Conservation (phyloP, 2,329 filamentous ascomycete genomes). For the Aspergillus calidoustus region DNA sequence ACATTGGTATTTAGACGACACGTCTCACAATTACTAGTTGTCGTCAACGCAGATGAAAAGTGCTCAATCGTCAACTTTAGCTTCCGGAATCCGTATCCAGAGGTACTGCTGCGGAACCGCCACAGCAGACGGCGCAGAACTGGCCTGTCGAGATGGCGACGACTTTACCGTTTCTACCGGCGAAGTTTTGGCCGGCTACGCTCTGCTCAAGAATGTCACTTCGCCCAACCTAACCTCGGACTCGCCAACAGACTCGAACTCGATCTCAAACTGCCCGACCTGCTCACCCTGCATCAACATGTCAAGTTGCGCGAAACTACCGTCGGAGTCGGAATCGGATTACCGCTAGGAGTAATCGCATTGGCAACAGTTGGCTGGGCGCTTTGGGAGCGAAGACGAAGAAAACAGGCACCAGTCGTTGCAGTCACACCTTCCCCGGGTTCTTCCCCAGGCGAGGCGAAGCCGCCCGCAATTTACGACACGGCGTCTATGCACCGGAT, state of each 20-base stretch:
- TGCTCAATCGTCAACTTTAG: conserved; percentile 28
- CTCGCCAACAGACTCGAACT: neutral
- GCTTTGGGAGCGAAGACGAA: conserved; percentile 27
- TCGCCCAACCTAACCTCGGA: conserved; percentile 9
- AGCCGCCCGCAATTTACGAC: neutral
- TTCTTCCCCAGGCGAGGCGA: neutral
- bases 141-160: conserved; percentile 26
- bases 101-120: conserved; percentile 35
- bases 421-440: neutral
- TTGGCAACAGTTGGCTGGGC: conserved; percentile 35
- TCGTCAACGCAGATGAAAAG: conserved; percentile 20
- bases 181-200: conserved; percentile 26
- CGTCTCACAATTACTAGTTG: conserved; percentile 13
- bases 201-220: conserved; percentile 26
- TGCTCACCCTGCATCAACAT: neutral
- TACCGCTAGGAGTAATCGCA: conserved; percentile 36
- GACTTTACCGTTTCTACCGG: conserved; percentile 32
- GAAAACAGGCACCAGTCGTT: neutral
- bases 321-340: conserved; percentile 36
- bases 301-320: conserved; percentile 20
- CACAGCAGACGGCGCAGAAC: conserved; percentile 10
- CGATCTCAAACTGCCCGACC: neutral
- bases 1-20: neutral
- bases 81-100: conserved; percentile 16
- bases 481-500: neutral